Evolutionary conservation across 371 early-diverging fungal genomes (phyloP).

Genomic region (Paraphysoderma sedebokerense): DNA sequence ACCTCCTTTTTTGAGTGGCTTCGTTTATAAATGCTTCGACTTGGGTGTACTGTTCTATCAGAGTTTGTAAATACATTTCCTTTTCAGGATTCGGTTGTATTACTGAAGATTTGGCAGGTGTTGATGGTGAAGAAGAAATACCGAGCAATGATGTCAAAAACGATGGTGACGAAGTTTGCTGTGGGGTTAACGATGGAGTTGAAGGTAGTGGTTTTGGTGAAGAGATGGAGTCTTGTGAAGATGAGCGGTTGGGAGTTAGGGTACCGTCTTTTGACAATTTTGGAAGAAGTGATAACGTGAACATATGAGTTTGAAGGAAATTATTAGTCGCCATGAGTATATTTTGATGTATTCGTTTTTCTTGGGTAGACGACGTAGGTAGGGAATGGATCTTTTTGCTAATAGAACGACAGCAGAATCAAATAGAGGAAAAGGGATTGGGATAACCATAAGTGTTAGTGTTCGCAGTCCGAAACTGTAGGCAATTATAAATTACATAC

Average conservation of each 20-base stretch:
- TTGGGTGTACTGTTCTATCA: constrained; percentile 44
- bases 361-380: too few species aligned
- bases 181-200: not conserved
- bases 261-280: too few species aligned
- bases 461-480: too few species aligned
- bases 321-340: constrained; percentile 49
- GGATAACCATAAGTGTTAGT: too few species aligned
- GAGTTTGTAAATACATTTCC: constrained; percentile 33
- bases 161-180: not conserved
- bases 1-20: constrained; percentile 49
- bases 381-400: too few species aligned
- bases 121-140: not conserved
- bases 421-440: too few species aligned
- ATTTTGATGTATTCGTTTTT: constrained; percentile 42
- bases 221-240: not conserved
- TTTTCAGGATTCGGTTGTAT: constrained; percentile 10
- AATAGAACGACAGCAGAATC: too few species aligned
- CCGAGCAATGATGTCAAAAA: too few species aligned
- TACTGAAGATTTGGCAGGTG: not conserved
- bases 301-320: constrained; percentile 73
- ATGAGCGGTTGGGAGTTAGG: not conserved
- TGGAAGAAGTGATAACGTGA: constrained; percentile 70
- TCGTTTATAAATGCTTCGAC: constrained; percentile 53
- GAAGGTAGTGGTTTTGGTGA: constrained; percentile 5
- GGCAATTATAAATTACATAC: too few species aligned